phyloP scores from a whole-genome alignment of 176 grass and related monocot species.

The Saccharum officinarum region DNA sequence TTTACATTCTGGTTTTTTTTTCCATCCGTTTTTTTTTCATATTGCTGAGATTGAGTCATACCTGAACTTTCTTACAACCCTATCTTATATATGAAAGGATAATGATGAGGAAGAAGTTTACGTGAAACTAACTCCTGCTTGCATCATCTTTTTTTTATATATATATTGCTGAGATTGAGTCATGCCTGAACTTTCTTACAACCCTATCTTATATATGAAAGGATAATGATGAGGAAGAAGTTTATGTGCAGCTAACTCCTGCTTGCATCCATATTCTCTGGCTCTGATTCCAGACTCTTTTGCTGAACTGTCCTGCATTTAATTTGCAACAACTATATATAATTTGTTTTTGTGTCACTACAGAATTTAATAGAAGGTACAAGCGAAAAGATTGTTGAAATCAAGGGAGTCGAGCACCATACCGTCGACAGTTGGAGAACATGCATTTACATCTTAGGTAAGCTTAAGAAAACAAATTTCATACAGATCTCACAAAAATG shows the following conservation, averaged over 20 bases:
- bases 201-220: neutral
- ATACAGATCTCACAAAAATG: no score
- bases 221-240: neutral
- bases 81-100: neutral
- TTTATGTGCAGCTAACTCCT: neutral
- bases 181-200: neutral
- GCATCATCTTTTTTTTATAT: neutral
- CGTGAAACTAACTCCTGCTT: neutral
- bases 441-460: conserved; percentile 73
- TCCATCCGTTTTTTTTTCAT: neutral
- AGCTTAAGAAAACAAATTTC: neutral
- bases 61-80: neutral
- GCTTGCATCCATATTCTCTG: neutral
- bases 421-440: conserved; percentile 66
- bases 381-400: conserved; percentile 36
- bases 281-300: neutral
- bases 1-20: neutral
- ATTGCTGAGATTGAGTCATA: neutral
- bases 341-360: neutral
- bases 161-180: neutral
- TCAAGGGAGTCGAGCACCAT: conserved; percentile 39
- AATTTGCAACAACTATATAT: neutral
- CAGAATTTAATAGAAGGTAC: conserved; percentile 32
- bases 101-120: neutral
- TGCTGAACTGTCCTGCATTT: neutral